phyloP scores from a whole-genome alignment of 208 protist genomes.

The Acanthamoeba pearcei region DNA sequence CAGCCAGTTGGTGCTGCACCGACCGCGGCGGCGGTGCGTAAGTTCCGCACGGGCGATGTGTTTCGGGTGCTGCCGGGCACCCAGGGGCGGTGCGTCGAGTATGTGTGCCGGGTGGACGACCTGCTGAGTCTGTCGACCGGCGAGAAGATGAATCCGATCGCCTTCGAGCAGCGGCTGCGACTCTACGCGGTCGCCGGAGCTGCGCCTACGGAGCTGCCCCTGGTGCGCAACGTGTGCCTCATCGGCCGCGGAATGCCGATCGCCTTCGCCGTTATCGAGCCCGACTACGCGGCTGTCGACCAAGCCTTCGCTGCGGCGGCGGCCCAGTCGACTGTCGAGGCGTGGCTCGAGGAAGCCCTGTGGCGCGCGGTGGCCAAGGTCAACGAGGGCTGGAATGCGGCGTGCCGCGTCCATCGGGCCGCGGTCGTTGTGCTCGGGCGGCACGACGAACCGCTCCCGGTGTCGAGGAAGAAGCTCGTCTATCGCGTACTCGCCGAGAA shows the following conservation, averaged over 20 bases:
- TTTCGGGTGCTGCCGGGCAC: slow-evolving; percentile 23
- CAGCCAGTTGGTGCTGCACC: background rate
- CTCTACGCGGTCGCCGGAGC: background rate
- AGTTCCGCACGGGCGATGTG: slow-evolving; percentile 72
- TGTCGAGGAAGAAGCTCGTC: slow-evolving; percentile 45
- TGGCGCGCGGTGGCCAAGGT: slow-evolving; percentile 21
- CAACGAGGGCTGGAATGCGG: slow-evolving; percentile 23
- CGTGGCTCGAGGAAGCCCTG: background rate
- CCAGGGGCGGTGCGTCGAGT: slow-evolving; percentile 37
- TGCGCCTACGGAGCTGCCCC: background rate
- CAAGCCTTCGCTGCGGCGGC: background rate
- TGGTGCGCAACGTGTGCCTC: slow-evolving; percentile 1
- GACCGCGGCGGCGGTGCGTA: background rate
- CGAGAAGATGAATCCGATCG: slow-evolving; percentile 70
- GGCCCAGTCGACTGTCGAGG: background rate
- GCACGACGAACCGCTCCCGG: slow-evolving; percentile 6
- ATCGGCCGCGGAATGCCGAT: slow-evolving; percentile 49
- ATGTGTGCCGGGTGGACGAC: slow-evolving; percentile 66
- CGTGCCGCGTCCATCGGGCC: slow-evolving; percentile 11
- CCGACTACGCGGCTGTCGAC: slow-evolving; percentile 23
- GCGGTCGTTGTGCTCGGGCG: slow-evolving; percentile 30
- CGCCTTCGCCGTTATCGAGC: slow-evolving; percentile 57
- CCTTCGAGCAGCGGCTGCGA: slow-evolving; percentile 61
- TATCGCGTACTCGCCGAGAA: slow-evolving; percentile 60
- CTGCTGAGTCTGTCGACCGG: slow-evolving; percentile 72